Conservation (phyloP, 441 rosid genomes). For the Heliophila coronopifolia region DNA sequence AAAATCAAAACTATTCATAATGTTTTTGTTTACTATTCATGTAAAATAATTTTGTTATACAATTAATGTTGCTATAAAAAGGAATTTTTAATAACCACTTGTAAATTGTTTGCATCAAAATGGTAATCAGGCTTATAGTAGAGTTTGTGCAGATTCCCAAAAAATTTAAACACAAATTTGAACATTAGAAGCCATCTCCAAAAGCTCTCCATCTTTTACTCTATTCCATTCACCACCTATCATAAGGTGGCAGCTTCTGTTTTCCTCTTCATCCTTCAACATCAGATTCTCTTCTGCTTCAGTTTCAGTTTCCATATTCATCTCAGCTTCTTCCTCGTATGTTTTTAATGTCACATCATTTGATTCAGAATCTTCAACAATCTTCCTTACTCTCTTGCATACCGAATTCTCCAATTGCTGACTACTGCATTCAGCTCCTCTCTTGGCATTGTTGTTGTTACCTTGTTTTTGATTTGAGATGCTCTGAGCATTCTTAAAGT, state of each 20-base stretch:
- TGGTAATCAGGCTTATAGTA: no score
- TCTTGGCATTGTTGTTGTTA: conserved; percentile 30
- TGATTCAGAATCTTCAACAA: conserved; percentile 12
- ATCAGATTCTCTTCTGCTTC: conserved; percentile 25
- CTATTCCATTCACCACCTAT: conserved; percentile 56
- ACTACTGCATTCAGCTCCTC: conserved; percentile 29
- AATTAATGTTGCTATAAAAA: background rate
- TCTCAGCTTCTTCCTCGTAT: conserved; percentile 8
- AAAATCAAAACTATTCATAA: background rate
- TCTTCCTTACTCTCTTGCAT: conserved; percentile 23
- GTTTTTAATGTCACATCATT: conserved; percentile 1
- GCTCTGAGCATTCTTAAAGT: conserved; percentile 5
- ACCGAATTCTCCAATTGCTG: conserved; percentile 11
- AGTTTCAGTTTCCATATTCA: conserved; percentile 31
- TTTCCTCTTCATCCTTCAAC: conserved; percentile 20
- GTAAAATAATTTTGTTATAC: conserved; percentile 18
- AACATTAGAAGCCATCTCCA: conserved; percentile 35
- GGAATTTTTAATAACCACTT: background rate
- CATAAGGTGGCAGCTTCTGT: conserved; percentile 41
- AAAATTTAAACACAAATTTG: conserved; percentile 34
- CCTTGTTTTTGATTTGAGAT: conserved; percentile 27
- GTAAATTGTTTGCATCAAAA: no score
- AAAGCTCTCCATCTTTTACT: conserved; percentile 40
- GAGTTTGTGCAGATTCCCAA: no score
- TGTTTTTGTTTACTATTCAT: conserved; percentile 11